Evolutionary conservation across 1,284 basidiomycete species (phyloP).

Genomic region (Exsudoporus floridanus): DNA sequence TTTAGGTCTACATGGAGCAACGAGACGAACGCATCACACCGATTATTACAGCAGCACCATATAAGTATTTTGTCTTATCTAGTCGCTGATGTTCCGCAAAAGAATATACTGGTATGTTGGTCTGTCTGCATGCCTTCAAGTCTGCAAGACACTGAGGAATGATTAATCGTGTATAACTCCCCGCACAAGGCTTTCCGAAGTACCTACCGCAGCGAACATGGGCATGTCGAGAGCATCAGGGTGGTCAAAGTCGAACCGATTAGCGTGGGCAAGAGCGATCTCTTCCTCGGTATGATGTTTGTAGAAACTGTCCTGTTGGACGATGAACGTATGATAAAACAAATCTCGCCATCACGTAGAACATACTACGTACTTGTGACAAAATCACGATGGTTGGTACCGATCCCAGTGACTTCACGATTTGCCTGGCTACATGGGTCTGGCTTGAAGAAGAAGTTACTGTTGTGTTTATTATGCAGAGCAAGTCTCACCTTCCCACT

Average conservation of each 20-base stretch:
- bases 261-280: constrained; percentile 79
- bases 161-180: not conserved
- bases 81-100: constrained; percentile 90
- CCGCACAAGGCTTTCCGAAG: not conserved
- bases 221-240: constrained; percentile 92
- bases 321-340: not conserved
- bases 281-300: constrained; percentile 78
- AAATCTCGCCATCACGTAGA: not conserved
- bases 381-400: constrained; percentile 89
- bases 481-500: constrained; percentile 78
- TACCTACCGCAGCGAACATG: constrained; percentile 73
- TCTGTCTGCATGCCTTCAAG: constrained; percentile 79
- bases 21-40: constrained; percentile 42
- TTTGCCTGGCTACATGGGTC: constrained; percentile 91
- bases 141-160: constrained; percentile 72
- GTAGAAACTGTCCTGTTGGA: constrained; percentile 88
- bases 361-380: constrained; percentile 58
- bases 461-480: constrained; percentile 1
- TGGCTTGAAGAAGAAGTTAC: constrained; percentile 35
- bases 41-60: constrained; percentile 95
- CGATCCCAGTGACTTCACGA: constrained; percentile 77
- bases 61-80: constrained; percentile 86
- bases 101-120: constrained; percentile 91
- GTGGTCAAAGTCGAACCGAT: constrained; percentile 89
- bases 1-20: constrained; percentile 1